A percentile compares a stretch with the other conserved stretches of the same genome.
Conservation (phyloP, 2,329 filamentous ascomycete genomes). For the Phaeosphaeria sp. region DNA sequence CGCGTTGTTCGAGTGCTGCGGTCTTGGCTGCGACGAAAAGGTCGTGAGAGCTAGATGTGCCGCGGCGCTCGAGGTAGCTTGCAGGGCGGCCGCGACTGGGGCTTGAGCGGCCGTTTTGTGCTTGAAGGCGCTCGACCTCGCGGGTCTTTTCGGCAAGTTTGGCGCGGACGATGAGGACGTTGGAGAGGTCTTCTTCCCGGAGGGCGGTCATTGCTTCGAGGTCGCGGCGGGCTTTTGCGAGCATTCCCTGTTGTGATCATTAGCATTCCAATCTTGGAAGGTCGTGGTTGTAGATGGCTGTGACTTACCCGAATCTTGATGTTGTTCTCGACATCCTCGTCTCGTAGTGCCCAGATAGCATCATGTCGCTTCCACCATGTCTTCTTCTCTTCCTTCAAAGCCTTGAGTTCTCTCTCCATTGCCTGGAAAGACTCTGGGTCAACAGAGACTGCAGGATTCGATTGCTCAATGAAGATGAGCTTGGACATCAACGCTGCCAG, state of each 20-base stretch:
- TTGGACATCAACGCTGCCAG: constrained; percentile 48
- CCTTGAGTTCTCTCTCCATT: constrained; percentile 38
- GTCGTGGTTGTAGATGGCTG: not conserved
- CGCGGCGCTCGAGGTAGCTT: constrained; percentile 43
- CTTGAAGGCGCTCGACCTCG: constrained; percentile 39
- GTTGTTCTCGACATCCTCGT: constrained; percentile 53
- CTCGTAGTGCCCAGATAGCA: constrained; percentile 51
- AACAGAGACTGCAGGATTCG: constrained; percentile 43
- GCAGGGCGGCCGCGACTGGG: constrained; percentile 36
- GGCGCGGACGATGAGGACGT: constrained; percentile 48
- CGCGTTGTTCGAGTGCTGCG: constrained; percentile 52
- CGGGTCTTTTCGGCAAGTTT: constrained; percentile 52
- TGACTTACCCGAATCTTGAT: constrained; percentile 48
- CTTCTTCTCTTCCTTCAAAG: constrained; percentile 48
- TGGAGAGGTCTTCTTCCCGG: constrained; percentile 52
- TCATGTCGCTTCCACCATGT: constrained; percentile 46
- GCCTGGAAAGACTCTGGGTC: constrained; percentile 47
- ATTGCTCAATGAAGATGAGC: constrained; percentile 43
- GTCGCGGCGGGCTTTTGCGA: constrained; percentile 50
- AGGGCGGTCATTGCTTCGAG: constrained; percentile 49
- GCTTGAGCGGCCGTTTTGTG: constrained; percentile 28
- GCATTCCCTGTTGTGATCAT: constrained; percentile 27
- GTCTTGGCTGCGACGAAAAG: constrained; percentile 52
- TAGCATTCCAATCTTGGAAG: not conserved
- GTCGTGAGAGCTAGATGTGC: constrained; percentile 36